Base-by-base conservation (phyloP, 805 yeast genomes). In the Candida hungchunana region DNA sequence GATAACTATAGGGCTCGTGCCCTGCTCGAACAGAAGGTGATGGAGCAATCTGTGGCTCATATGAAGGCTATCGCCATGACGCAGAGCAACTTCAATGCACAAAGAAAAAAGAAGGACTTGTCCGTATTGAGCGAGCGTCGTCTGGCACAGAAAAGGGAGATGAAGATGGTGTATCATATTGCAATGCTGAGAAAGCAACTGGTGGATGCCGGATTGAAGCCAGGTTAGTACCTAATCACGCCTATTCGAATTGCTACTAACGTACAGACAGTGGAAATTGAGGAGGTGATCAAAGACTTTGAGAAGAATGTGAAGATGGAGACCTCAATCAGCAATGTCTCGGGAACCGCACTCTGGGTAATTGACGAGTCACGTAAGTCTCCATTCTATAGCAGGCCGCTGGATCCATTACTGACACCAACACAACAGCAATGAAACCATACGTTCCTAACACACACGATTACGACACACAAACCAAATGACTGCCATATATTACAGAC, bases 121-220 rank as follows among this genome's bases (percentile, higher is more conserved):
- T 74, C 71, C 44, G 59, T 71, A n/a, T 48, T 75, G 19, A 69
- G 73, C 42, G 80, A 75, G 43, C 59, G 82, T 13, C 64, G 66
- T 36, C 67, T 64, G 10, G 62, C 60, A n/a, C 64, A 57, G 49
- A 69, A 56, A 56, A 63, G 66, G 42, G 80, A 64, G 51, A 70
- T 64, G 63, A 77, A 75, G 57, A 74, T 80, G 82, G 67, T 73
- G 5, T 60, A 80, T 52, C 90, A 82, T 50, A 68, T 82, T 26
- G 86, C 84, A 2, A 55, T 82, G 56, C 58, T 82, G 22, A 62
- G 84, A 33, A 67, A 76, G 47, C 87, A 82, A 50, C 59, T 82
- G 36, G 47, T 58, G 3, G 82, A 77, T n/a, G 49, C 56, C 4
- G 83, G 82, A 0, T 37, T 69, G 9, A 72, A 71, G n/a, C 87